Conservation (phyloP, 352 stramenopile genomes). For the Phytopythium boreale region DNA sequence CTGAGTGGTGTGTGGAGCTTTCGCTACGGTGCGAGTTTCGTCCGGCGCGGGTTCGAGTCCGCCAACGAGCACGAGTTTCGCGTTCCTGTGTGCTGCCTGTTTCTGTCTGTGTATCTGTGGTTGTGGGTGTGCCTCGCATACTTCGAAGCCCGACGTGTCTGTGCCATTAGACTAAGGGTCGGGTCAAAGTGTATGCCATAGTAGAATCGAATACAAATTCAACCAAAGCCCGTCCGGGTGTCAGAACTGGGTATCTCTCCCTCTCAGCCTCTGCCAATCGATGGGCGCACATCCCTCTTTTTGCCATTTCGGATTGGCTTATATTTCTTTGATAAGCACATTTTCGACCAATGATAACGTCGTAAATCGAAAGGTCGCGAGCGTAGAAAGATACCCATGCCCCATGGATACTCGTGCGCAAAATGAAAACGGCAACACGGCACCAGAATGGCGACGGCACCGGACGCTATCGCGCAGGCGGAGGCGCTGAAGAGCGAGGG, state of each 20-base stretch:
- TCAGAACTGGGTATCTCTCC: conserved; percentile 65
- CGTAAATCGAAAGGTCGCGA: conserved; percentile 11
- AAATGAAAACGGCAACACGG: background rate
- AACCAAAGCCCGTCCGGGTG: conserved; percentile 65
- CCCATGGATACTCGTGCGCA: background rate
- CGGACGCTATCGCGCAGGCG: conserved; percentile 20
- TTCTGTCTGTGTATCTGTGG: conserved; percentile 10
- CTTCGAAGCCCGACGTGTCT: conserved; percentile 90
- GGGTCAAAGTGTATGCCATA: conserved; percentile 89
- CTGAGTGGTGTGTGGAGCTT: conserved; percentile 12
- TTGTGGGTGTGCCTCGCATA: conserved; percentile 37
- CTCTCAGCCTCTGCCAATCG: conserved; percentile 89
- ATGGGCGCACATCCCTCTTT: conserved; percentile 50
- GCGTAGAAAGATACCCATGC: background rate
- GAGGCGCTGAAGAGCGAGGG: conserved; percentile 54
- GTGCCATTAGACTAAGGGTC: conserved; percentile 89
- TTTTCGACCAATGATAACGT: background rate
- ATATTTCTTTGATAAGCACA: background rate
- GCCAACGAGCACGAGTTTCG: conserved; percentile 9
- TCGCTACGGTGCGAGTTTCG: background rate
- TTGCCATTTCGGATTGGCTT: background rate
- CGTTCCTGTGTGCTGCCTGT: background rate
- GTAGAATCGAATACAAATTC: conserved; percentile 10
- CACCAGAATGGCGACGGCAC: conserved; percentile 9
- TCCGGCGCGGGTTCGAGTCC: conserved; percentile 64